Percentiles rank a stretch among this genome's conserved stretches.
These are phyloP conservation scores for Ophiostoma montium DNA, from an alignment of 2,329 filamentous ascomycete genomes.

Conservation along the genomic window DNA sequence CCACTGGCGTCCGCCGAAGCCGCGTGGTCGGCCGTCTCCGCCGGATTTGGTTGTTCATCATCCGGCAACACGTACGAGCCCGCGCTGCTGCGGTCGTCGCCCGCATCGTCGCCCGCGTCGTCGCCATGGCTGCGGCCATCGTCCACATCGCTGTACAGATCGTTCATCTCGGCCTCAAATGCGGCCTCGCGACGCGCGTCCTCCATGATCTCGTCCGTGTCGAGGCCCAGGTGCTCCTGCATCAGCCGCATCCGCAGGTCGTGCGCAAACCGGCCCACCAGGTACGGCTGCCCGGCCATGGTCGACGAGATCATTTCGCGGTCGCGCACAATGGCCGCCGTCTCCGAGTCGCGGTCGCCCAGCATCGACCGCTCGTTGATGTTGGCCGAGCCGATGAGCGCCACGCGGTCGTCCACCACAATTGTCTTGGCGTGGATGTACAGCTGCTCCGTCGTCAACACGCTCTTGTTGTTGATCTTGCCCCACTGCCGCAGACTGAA, in stretches of 20 bases:
- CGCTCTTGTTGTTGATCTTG: conserved; percentile 67
- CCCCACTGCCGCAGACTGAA: conserved; percentile 90
- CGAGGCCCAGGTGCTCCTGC: conserved; percentile 91
- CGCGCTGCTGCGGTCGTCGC: conserved; percentile 16
- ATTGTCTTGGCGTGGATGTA: conserved; percentile 98
- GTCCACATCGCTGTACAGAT: conserved; percentile 37
- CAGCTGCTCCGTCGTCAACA: conserved; percentile 83
- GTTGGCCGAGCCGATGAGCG: conserved; percentile 91
- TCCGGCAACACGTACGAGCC: background rate
- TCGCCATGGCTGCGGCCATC: background rate
- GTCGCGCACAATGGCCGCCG: conserved; percentile 79
- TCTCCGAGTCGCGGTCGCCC: conserved; percentile 81
- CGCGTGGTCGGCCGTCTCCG: background rate
- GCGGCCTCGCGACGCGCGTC: conserved; percentile 48
- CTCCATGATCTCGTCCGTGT: conserved; percentile 81
- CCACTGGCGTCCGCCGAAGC: too few relatives aligned
- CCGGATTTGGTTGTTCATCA: too few relatives aligned
- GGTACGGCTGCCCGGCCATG: conserved; percentile 82
- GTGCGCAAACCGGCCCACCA: conserved; percentile 84
- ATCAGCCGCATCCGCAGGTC: conserved; percentile 85
- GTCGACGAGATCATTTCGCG: conserved; percentile 83
- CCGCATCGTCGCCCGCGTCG: background rate
- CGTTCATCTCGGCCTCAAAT: conserved; percentile 46
- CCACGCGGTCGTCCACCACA: conserved; percentile 85
- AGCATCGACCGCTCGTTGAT: conserved; percentile 98